Conservation (phyloP, 2,329 filamentous ascomycete species). For the Alternaria sp. region DNA sequence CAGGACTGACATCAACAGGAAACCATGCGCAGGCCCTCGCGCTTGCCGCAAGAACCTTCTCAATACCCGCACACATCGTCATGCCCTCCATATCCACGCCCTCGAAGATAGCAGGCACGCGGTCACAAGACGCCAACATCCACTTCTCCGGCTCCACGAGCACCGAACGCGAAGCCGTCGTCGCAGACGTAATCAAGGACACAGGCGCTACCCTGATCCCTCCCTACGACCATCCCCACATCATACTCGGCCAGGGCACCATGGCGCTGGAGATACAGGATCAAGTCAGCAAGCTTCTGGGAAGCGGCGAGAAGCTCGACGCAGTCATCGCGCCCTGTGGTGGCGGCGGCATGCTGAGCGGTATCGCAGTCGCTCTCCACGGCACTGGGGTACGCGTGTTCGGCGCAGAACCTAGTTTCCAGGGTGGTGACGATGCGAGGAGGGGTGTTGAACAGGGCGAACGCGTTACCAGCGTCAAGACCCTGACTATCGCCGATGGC, state of each 20-base stretch:
- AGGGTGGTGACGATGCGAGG: constrained; percentile 84
- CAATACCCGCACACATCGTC: constrained; percentile 82
- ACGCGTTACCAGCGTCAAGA: constrained; percentile 72
- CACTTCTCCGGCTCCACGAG: constrained; percentile 83
- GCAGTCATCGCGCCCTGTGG: constrained; percentile 80
- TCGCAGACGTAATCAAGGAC: constrained; percentile 69
- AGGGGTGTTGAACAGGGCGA: constrained; percentile 69
- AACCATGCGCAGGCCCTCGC: constrained; percentile 95
- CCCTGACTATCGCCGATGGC: constrained; percentile 86
- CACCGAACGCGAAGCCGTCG: constrained; percentile 79
- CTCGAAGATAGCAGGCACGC: constrained; percentile 86
- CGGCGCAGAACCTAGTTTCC: constrained; percentile 81
- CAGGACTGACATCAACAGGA: constrained; percentile 58
- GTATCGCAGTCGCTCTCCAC: constrained; percentile 77
- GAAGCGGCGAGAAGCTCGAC: constrained; percentile 44
- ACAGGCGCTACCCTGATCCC: constrained; percentile 83
- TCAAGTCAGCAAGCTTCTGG: constrained; percentile 68
- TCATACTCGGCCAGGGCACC: constrained; percentile 94
- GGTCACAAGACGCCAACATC: constrained; percentile 76
- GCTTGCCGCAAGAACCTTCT: constrained; percentile 76
- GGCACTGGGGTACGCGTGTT: constrained; percentile 78
- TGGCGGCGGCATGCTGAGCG: constrained; percentile 86
- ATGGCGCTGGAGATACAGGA: constrained; percentile 79
- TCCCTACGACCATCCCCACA: constrained; percentile 90
- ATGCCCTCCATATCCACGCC: constrained; percentile 88